phyloP scores from a whole-genome alignment of 192 early-diverging fungal genomes.

The Dissophora ornata region DNA sequence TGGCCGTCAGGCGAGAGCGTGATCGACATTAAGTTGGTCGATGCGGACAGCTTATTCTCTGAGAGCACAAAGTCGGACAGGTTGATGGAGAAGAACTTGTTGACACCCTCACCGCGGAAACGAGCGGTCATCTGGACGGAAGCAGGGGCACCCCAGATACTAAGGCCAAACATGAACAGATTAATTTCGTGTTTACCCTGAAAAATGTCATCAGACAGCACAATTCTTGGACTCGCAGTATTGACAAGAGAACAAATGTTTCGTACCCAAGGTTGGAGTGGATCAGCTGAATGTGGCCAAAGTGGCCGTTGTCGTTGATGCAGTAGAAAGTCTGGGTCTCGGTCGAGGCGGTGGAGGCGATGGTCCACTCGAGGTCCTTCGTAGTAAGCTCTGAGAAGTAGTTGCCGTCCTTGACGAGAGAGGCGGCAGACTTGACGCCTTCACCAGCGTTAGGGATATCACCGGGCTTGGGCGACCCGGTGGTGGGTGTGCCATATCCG shows the following conservation, averaged over 20 bases:
- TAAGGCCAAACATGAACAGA: constrained; percentile 4
- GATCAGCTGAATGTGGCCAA: constrained; percentile 91
- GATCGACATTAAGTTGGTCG: constrained; percentile 81
- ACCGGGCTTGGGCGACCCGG: constrained; percentile 31
- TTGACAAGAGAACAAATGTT: neutral
- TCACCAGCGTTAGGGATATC: constrained; percentile 50
- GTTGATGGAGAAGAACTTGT: constrained; percentile 79
- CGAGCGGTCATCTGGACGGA: constrained; percentile 81
- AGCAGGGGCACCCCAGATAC: constrained; percentile 60
- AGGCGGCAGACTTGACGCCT: constrained; percentile 50
- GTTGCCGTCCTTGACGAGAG: constrained; percentile 52
- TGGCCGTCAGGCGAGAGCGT: constrained; percentile 56
- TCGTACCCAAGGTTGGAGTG: constrained; percentile 85
- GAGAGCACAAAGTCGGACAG: constrained; percentile 80
- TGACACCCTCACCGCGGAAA: constrained; percentile 78
- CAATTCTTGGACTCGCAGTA: too few relatives aligned
- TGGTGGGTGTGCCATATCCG: constrained; percentile 25
- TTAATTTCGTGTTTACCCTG: too few relatives aligned
- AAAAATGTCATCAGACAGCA: too few relatives aligned
- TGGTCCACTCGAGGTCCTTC: constrained; percentile 76
- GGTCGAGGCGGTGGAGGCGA: constrained; percentile 78
- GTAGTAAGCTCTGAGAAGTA: constrained; percentile 62
- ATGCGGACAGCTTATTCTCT: constrained; percentile 77
- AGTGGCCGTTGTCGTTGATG: constrained; percentile 75
- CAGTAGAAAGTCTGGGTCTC: constrained; percentile 93